Base-by-base conservation (phyloP, 1,284 basidiomycete genomes). In the Trichosporon asahii region DNA sequence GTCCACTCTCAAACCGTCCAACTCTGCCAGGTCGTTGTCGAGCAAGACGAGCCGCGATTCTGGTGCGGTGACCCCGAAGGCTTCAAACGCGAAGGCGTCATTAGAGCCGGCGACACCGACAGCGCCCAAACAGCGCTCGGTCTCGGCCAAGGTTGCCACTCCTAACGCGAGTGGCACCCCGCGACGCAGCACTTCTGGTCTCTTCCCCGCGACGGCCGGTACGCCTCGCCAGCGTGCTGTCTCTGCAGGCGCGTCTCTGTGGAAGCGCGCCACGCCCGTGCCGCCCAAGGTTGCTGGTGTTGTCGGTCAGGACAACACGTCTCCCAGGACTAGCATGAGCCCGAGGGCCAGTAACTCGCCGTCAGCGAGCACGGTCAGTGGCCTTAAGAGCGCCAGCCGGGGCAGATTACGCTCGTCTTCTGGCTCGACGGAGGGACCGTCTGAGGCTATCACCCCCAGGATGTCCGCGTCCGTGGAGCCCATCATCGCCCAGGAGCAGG, bases 401-500 rank as follows among this genome's bases (percentile, higher is more conserved):
- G 66, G 14, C 68, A 67, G 68, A 55, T 49, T 74, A 7, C 74
- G 78, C 21, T 78, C 76, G 3, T 69, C 77, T 2, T 78, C 76
- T 6, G 72, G 75, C 0, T 78, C 77, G 1, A 79, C 78, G 1
- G 78, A 77, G 35, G 77, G 79, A 8, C 68, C 74, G 0, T 73
- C 69, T 5, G 78, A 77, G 67, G 75, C 77, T 8, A 68, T 74
- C 11, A 80, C 78, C 6, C 78, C 78, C 15, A 69, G 71, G 2
- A 27, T 69, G 14, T 77, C 76, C 18, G 73, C 77, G 35, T 53
- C 64, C 2, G 23, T 67, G 21, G 76, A 74, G 66, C 76, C 73
- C 29, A 68, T 73, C 70, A 77, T 75, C 49, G 75, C 69, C 9
- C 72, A 70, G 9, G 75, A 70, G 74, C 84, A 72, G 79, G 66